Evolutionary conservation across 1,284 basidiomycete genomes (phyloP).

Genomic region (Sanghuangporus baumii): DNA sequence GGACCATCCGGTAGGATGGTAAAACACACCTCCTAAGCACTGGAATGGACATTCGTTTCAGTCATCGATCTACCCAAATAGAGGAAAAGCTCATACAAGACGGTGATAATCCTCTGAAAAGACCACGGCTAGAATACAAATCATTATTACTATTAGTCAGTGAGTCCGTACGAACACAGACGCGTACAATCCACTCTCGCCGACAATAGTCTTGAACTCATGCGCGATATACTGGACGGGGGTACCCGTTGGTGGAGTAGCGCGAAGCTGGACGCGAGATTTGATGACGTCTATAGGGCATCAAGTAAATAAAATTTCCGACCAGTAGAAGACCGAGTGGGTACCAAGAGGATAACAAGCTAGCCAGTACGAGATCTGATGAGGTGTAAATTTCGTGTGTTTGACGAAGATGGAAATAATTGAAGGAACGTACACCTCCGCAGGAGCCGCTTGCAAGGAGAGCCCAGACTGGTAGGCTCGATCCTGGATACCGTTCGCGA

Average conservation of each 20-base stretch:
- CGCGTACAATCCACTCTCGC: conserved; percentile 73
- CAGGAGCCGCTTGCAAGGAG: conserved; percentile 81
- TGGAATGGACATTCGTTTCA: conserved; percentile 21
- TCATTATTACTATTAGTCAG: not conserved
- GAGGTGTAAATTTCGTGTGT: not conserved
- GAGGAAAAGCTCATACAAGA: conserved; percentile 42
- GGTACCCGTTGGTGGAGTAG: conserved; percentile 69
- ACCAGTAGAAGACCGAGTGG: not conserved
- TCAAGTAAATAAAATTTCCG: not conserved
- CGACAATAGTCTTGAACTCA: conserved; percentile 65
- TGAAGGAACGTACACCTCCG: conserved; percentile 66
- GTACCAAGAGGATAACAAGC: conserved; percentile 74
- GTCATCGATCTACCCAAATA: not conserved
- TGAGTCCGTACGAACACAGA: conserved; percentile 19
- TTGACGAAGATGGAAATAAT: not conserved
- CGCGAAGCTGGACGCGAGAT: conserved; percentile 80
- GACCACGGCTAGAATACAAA: conserved; percentile 43
- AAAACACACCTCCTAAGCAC: conserved; percentile 52
- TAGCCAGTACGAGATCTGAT: conserved; percentile 87
- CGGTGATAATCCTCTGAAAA: conserved; percentile 71
- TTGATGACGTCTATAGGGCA: conserved; percentile 75
- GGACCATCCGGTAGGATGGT: conserved; percentile 7
- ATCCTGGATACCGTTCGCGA: conserved; percentile 48
- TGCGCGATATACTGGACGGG: conserved; percentile 78
- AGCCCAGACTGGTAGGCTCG: conserved; percentile 81